Evolutionary conservation across 2,329 filamentous ascomycete genomes (phyloP).

Genomic region (Talaromyces sp.): DNA sequence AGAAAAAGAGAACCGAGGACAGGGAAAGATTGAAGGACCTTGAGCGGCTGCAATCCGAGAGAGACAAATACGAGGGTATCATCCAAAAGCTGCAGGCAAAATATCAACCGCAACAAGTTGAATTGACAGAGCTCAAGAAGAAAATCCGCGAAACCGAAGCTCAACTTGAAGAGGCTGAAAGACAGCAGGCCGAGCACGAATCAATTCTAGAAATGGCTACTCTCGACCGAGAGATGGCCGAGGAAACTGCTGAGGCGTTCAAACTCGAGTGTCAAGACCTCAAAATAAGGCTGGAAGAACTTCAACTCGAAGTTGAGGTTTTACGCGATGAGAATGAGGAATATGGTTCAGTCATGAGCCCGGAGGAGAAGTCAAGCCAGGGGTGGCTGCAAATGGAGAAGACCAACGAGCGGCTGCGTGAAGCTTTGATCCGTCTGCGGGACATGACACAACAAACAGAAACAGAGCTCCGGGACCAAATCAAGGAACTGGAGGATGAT

Average conservation of each 20-base stretch:
- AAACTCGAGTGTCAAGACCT: constrained; percentile 75
- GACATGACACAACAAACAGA: constrained; percentile 86
- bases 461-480: constrained; percentile 68
- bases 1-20: constrained; percentile 81
- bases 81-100: constrained; percentile 89
- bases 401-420: constrained; percentile 79
- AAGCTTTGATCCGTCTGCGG: constrained; percentile 76
- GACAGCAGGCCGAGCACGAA: constrained; percentile 77
- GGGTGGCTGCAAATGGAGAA: constrained; percentile 90
- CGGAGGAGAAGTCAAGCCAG: constrained; percentile 78
- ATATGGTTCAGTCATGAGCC: constrained; percentile 74
- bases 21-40: constrained; percentile 76
- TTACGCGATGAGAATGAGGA: constrained; percentile 82
- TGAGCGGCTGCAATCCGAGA: constrained; percentile 63
- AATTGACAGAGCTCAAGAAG: constrained; percentile 70
- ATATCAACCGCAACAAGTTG: constrained; percentile 76
- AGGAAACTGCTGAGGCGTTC: constrained; percentile 79
- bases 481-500: constrained; percentile 68
- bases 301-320: constrained; percentile 83
- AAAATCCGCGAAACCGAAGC: constrained; percentile 70
- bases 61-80: constrained; percentile 61
- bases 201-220: constrained; percentile 78
- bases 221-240: constrained; percentile 91
- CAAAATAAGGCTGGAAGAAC: constrained; percentile 71
- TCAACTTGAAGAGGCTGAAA: constrained; percentile 64